phyloP scores from a whole-genome alignment of 2,329 filamentous ascomycete genomes.

The Elsinoe australis region DNA sequence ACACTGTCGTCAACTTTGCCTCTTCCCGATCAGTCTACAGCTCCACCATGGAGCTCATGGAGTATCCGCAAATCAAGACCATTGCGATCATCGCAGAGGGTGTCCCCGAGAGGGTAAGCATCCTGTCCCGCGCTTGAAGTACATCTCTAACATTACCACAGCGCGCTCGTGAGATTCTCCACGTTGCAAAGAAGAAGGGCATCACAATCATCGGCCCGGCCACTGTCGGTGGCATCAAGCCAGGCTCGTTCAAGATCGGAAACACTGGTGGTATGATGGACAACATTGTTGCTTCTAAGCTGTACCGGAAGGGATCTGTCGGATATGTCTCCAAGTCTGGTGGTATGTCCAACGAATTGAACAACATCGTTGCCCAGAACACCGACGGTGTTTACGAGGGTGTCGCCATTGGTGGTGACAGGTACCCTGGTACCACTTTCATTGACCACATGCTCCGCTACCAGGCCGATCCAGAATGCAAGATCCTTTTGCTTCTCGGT shows the following conservation, averaged over 20 bases:
- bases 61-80: constrained; percentile 91
- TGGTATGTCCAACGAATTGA: constrained; percentile 99
- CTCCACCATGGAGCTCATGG: constrained; percentile 98
- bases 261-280: constrained; percentile 99
- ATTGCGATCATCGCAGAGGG: constrained; percentile 99
- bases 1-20: constrained; percentile 98
- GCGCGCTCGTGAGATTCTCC: constrained; percentile 95
- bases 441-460: constrained; percentile 97
- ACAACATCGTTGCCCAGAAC: constrained; percentile 96
- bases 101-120: constrained; percentile 88
- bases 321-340: constrained; percentile 99
- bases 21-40: constrained; percentile 97
- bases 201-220: constrained; percentile 98
- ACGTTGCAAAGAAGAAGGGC: constrained; percentile 95
- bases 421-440: constrained; percentile 98
- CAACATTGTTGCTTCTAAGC: constrained; percentile 99
- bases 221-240: constrained; percentile 98
- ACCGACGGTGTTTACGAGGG: constrained; percentile 98
- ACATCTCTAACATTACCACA: constrained; percentile 32
- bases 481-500: constrained; percentile 90
- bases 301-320: constrained; percentile 97
- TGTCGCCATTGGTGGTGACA: constrained; percentile 97
- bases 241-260: constrained; percentile 98
- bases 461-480: constrained; percentile 94
- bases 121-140: neutral